Conservation (phyloP, 73 alveolate species). For the Urostyla sp. region DNA sequence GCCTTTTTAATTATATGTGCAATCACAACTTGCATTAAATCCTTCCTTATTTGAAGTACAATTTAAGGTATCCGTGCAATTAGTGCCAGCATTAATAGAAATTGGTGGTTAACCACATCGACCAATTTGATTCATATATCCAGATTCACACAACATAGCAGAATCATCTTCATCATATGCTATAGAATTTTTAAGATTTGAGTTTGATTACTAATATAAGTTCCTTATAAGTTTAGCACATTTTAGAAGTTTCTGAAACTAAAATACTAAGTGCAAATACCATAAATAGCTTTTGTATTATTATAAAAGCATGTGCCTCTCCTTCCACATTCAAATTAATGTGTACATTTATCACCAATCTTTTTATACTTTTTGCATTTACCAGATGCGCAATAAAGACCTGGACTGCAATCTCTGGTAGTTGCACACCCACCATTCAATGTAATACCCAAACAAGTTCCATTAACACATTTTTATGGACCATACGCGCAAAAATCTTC, state of each 20-base stretch:
- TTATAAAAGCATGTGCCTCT: constrained; percentile 53
- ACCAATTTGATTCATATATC: constrained; percentile 30
- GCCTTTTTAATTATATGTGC: constrained; percentile 41
- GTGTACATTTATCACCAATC: constrained; percentile 29
- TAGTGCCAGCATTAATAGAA: constrained; percentile 18
- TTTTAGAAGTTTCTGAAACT: constrained; percentile 8
- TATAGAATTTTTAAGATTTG: background rate
- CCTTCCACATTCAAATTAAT: constrained; percentile 63
- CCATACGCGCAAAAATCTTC: constrained; percentile 53
- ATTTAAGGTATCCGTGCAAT: constrained; percentile 3
- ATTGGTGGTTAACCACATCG: constrained; percentile 32
- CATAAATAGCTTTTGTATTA: constrained; percentile 18
- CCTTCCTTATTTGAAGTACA: background rate
- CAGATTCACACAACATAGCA: constrained; percentile 35
- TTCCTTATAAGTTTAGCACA: constrained; percentile 24
- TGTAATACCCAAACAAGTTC: constrained; percentile 35
- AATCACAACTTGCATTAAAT: constrained; percentile 41
- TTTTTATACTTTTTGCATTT: constrained; percentile 19
- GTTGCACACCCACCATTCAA: constrained; percentile 48
- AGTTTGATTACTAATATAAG: background rate
- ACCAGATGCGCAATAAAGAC: constrained; percentile 38
- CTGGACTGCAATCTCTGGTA: constrained; percentile 47
- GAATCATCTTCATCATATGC: constrained; percentile 33
- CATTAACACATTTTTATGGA: constrained; percentile 22
- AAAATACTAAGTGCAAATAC: constrained; percentile 51